Conservation (phyloP, 257 asterid species). For the Fraxinus cuspidata region DNA sequence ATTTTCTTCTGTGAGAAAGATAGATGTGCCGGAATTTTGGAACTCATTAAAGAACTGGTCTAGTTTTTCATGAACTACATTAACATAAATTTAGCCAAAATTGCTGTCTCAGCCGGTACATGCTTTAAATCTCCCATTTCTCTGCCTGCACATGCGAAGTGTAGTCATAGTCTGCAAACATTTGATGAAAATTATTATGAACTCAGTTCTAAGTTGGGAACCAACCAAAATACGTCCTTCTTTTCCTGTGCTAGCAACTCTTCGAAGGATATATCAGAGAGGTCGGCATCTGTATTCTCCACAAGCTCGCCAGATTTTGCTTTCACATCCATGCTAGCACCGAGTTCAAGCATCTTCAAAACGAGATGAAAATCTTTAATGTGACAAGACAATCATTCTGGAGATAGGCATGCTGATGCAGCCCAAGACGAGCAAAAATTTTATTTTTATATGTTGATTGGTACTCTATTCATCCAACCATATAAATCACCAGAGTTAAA, state of each 20-base stretch:
- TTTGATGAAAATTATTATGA: constrained; percentile 8
- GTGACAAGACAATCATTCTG: not conserved
- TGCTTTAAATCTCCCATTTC: constrained; percentile 52
- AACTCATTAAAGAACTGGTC: too few species aligned
- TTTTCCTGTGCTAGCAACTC: constrained; percentile 80
- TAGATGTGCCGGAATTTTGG: too few species aligned
- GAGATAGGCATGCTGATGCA: not conserved
- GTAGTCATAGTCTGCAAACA: constrained; percentile 1
- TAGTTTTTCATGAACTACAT: too few species aligned
- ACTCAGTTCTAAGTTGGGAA: constrained; percentile 18
- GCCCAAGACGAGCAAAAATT: not conserved
- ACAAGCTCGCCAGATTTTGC: constrained; percentile 38
- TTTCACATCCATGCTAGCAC: constrained; percentile 57
- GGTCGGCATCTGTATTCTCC: constrained; percentile 48
- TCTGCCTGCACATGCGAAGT: constrained; percentile 59
- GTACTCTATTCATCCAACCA: not conserved
- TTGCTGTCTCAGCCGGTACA: constrained; percentile 38
- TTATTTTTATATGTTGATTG: not conserved
- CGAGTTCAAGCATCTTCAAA: constrained; percentile 69
- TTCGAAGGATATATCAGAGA: constrained; percentile 71
- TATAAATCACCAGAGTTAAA: not conserved
- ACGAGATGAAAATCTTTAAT: not conserved
- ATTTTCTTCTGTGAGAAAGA: too few species aligned
- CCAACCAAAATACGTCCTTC: constrained; percentile 78
- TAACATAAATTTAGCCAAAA: not conserved